These are phyloP conservation scores for Phytophthora melonis DNA, from an alignment of 352 stramenopile species.

Conservation along the genomic window DNA sequence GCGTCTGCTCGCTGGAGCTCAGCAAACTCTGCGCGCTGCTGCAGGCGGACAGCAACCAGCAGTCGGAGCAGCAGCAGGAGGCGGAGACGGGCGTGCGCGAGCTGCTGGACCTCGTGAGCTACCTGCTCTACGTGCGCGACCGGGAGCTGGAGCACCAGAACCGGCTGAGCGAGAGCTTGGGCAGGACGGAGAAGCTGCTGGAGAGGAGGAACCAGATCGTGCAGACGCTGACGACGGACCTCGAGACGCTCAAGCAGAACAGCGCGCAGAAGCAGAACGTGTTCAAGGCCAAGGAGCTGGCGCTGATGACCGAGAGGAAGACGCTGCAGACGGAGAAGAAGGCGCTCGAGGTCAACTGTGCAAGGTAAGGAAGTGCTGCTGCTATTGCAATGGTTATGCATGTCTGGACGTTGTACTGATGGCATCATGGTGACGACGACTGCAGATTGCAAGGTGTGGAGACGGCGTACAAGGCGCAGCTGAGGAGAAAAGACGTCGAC, in stretches of 20 bases:
- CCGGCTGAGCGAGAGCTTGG: conserved; percentile 55
- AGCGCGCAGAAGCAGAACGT: conserved; percentile 68
- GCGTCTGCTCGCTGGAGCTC: conserved; percentile 39
- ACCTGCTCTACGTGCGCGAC: conserved; percentile 63
- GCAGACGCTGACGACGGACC: conserved; percentile 50
- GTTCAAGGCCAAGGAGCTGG: conserved; percentile 71
- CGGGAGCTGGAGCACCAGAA: conserved; percentile 66
- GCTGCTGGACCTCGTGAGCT: conserved; percentile 79
- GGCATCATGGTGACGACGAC: no score
- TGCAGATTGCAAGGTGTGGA: conserved; percentile 74
- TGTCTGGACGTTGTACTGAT: no score
- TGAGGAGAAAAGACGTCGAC: conserved; percentile 78
- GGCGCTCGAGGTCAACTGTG: conserved; percentile 69
- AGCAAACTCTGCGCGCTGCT: conserved; percentile 35
- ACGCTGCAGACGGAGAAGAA: conserved; percentile 73
- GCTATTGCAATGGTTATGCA: no score
- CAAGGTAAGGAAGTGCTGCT: conserved; percentile 39
- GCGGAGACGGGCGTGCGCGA: conserved; percentile 57
- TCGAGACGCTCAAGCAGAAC: conserved; percentile 60
- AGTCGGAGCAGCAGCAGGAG: conserved; percentile 30
- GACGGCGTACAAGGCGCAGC: conserved; percentile 76
- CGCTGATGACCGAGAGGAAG: conserved; percentile 55
- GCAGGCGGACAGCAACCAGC: conserved; percentile 3
- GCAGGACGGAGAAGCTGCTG: conserved; percentile 55
- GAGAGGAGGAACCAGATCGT: conserved; percentile 62